Base-by-base conservation (phyloP, 176 grass and related monocot species). In the Microstegium vimineum region DNA sequence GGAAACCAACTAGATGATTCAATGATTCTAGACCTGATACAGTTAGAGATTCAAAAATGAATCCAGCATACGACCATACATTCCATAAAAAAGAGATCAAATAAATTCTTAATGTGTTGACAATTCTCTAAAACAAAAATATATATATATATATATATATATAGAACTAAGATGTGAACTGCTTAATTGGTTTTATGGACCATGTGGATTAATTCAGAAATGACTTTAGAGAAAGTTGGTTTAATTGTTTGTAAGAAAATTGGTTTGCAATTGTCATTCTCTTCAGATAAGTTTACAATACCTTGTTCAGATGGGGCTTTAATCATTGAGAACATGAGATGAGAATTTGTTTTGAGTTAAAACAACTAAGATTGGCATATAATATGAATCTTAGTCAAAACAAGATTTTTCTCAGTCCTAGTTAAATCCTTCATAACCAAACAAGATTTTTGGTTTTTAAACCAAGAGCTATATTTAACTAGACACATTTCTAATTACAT, bases 191-290 rank as follows among this genome's bases (percentile, higher is more conserved):
- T 20, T 56, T 2, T 35, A n/a, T 33, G 10, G 5, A 74, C 17
- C 43, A 73, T 23, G 15, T 73, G 72, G 17, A 74, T 56, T 74
- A 74, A 73, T 68, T 71, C 41, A 73, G 10, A 74, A 52, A 22
- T 33, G 17, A 35, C 2, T 35, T 54, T 56, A 35, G 20, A 75
- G 5, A 75, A 35, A 8, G 6, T 34, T 56, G 8, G 18, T 74
- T 73, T n/a, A n/a, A 51, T 33, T 32, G 5, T 33, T 74, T 10
- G 7, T 22, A 33, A 33, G 45, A 13, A 14, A 74, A 54, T 2
- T 6, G 32, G 49, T 35, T 74, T 74, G 30, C 31, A 56, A 18
- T 56, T 35, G 47, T 4, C 4, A 32, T 22, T 74, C 31, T 74
- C 18, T 74, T 34, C 17, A 5, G 4, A 32, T 54, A 54, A 51